phyloP scores from a whole-genome alignment of 768 basidiomycete species.

The Pholiota molesta region DNA sequence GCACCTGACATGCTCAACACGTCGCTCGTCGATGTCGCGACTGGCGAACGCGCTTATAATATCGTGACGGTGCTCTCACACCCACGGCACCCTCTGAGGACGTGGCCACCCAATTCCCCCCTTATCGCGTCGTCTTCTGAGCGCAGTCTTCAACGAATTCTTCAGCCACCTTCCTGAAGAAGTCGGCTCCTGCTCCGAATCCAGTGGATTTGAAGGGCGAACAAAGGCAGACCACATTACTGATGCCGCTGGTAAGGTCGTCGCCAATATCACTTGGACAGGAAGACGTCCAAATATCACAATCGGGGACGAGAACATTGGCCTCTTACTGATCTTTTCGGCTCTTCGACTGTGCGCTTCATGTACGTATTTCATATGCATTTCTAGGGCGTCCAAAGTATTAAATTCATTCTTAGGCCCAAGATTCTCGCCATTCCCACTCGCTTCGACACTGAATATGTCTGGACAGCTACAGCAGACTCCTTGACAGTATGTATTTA shows the following conservation, averaged over 20 bases:
- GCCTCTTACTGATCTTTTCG: slow-evolving; percentile 59
- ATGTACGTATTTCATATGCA: slow-evolving; percentile 39
- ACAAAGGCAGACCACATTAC: slow-evolving; percentile 45
- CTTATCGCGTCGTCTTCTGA: slow-evolving; percentile 17
- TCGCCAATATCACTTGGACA: slow-evolving; percentile 56
- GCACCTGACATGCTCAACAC: slow-evolving; percentile 61
- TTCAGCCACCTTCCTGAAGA: slow-evolving; percentile 20
- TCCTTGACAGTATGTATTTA: slow-evolving; percentile 48
- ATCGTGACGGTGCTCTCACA: slow-evolving; percentile 48
- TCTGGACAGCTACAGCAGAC: slow-evolving; percentile 61
- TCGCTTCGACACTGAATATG: slow-evolving; percentile 62
- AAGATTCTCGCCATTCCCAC: slow-evolving; percentile 63
- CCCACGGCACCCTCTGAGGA: slow-evolving; percentile 22
- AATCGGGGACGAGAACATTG: slow-evolving; percentile 53
- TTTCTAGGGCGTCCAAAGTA: neutral
- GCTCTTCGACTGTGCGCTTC: slow-evolving; percentile 54
- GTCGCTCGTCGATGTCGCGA: slow-evolving; percentile 53
- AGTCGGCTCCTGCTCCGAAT: slow-evolving; percentile 14
- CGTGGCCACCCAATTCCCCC: slow-evolving; percentile 20
- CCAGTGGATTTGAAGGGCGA: slow-evolving; percentile 22
- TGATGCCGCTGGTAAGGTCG: slow-evolving; percentile 41
- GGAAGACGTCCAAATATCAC: slow-evolving; percentile 55
- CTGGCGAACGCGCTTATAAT: slow-evolving; percentile 49
- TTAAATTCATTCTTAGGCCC: slow-evolving; percentile 37
- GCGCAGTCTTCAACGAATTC: slow-evolving; percentile 1